Evolutionary conservation across 257 asterid species (phyloP).

Genomic region (Dorcoceras hygrometricum): DNA sequence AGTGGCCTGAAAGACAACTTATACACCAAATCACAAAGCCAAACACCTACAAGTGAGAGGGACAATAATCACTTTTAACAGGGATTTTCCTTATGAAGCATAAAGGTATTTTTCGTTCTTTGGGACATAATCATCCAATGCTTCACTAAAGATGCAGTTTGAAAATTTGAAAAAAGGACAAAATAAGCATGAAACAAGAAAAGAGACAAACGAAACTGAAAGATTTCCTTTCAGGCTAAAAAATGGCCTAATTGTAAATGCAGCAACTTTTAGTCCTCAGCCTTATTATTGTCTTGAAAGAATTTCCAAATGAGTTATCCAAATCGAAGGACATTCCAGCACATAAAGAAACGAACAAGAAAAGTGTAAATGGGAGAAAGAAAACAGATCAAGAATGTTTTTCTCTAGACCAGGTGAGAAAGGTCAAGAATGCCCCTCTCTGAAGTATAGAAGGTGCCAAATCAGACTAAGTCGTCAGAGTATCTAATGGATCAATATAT

Average conservation of each 20-base stretch:
- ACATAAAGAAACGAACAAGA: not conserved
- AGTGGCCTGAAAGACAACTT: not conserved
- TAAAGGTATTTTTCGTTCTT: not conserved
- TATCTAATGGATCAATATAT: not conserved
- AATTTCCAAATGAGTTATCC: not conserved
- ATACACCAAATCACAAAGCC: too few species aligned
- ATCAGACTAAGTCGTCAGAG: not conserved
- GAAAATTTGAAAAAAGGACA: not conserved
- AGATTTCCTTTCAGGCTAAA: not conserved
- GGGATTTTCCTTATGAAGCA: not conserved
- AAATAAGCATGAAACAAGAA: not conserved
- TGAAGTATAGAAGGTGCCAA: not conserved
- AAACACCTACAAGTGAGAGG: not conserved
- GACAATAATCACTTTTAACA: constrained; percentile 12
- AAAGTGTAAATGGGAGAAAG: not conserved
- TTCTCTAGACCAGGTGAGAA: not conserved
- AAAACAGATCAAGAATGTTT: not conserved
- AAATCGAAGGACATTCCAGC: not conserved
- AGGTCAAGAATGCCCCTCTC: not conserved
- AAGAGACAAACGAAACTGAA: not conserved
- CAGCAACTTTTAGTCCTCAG: not conserved
- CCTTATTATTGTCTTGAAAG: not conserved
- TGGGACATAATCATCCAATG: not conserved
- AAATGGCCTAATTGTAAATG: not conserved
- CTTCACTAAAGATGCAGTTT: not conserved